Conservation (phyloP, 192 early-diverging fungal genomes). For the Rhizophagus sp. region DNA sequence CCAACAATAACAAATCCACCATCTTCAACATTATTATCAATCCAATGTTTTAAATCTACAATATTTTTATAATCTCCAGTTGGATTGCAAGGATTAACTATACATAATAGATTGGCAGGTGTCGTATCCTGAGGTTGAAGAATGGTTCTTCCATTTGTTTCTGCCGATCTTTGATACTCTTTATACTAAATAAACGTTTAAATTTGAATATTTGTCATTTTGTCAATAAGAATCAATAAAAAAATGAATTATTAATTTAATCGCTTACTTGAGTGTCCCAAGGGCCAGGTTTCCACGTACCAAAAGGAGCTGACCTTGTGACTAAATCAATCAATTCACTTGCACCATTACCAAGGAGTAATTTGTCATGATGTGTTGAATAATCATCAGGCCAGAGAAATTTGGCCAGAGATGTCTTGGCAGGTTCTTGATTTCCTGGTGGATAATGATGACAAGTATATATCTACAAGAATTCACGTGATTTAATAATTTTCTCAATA, state of each 20-base stretch:
- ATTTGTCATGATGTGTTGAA: conserved; percentile 56
- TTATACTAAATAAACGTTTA: conserved; percentile 61
- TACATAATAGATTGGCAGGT: conserved; percentile 71
- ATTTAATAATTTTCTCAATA: neutral
- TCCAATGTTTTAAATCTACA: conserved; percentile 74
- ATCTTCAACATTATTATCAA: conserved; percentile 71
- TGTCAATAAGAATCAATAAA: neutral
- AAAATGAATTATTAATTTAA: neutral
- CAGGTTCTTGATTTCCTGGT: conserved; percentile 89
- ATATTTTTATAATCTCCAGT: conserved; percentile 84
- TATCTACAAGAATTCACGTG: conserved; percentile 39
- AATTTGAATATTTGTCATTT: neutral
- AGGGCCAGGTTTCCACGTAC: conserved; percentile 85
- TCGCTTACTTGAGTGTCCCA: conserved; percentile 68
- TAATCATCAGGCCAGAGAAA: conserved; percentile 76
- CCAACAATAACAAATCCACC: conserved; percentile 82
- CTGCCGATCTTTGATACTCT: conserved; percentile 86
- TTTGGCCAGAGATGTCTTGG: conserved; percentile 75
- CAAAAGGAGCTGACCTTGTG: conserved; percentile 71
- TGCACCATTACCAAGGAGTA: conserved; percentile 88
- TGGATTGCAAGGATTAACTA: conserved; percentile 93
- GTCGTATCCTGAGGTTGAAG: conserved; percentile 55
- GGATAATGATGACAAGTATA: conserved; percentile 85
- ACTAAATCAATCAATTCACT: conserved; percentile 90
- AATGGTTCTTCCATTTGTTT: conserved; percentile 70